Base-by-base conservation (phyloP, 2,329 filamentous ascomycete species). In the Pseudogymnoascus sp. region DNA sequence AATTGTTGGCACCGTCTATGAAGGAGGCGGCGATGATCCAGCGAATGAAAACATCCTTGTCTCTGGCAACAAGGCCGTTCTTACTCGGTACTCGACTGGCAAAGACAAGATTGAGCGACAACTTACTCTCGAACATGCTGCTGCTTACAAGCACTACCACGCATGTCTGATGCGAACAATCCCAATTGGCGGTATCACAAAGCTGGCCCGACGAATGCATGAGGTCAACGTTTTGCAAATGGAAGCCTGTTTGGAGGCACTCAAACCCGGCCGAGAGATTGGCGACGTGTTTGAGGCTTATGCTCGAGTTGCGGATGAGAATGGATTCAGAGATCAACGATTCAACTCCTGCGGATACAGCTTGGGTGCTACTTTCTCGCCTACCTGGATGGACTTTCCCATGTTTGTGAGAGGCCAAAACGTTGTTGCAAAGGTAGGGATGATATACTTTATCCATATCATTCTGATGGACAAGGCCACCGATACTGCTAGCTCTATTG, bases 361-460 rank as follows among this genome's bases (percentile, higher is more conserved):
- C 51, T 39, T 73, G 36, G 71, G 71, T 18, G 70, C 71, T 4
- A 73, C 71, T 3, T 73, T 73, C 59, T 65, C 70, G 18, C 67
- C 67, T 7, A 68, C 66, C n/a, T 68, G 67, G 67, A 68, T 68
- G 66, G 67, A 68, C 21, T 68, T 61, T 60, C 67, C 67, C 2
- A 68, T 68, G 67, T 68, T 68, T 61, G 66, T 67, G 6, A 54
- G 63, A 59, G 67, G 67, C 11, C 66, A 67, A 39, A 62, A 64
- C 12, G 66, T 68, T n/a, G 60, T 68, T 39, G 70, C 67, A 11
- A 64, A 71, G 66, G 47, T 63, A 21, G 71, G 71, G 23, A 74
- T 74, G 72, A 69, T 74, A 3, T 74, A 73, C 63, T 74, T 74
- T 61, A 73, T 74, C 40, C 72, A 74, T 64, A 74, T 74, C 37